Base-by-base conservation (phyloP, 148 eudicot species). In the Amaranthus palmeri region DNA sequence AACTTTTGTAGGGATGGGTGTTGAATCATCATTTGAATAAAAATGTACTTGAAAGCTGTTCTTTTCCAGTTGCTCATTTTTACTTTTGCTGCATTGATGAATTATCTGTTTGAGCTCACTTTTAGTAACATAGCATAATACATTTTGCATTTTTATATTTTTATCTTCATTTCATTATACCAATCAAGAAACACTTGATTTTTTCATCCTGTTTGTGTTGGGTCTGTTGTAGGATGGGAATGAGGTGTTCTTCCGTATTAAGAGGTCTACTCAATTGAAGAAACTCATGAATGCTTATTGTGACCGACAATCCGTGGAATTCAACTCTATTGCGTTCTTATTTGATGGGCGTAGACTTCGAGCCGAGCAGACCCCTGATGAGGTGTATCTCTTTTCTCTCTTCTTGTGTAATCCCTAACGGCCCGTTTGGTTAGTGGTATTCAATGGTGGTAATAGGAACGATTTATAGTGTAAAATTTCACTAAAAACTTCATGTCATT, bases 331-430 rank as follows among this genome's bases (percentile, higher is more conserved):
- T 12, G 88, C 87, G 10, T 88, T 88, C 76, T 71, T 88, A 71
- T 85, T 88, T 80, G 92, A 88, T 80, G 92, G 92, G 3, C 85
- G 86, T 43, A 83, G 86, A 8, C 87, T 88, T 64, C 83, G 85
- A 54, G 81, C 71, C 2, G 88, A 87, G 65, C 91, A 87, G 79
- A 87, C 91, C 51, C 88, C 92, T n/a, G 86, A 83, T 36, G 86
- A 88, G 92, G 92, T 88, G 36, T 25, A 3, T 70, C 25, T 18
- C 43, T 9, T 4, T 58, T 25, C 11, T 8, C 3, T 55, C 5
- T 55, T 55, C 5, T 55, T n/a, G 3, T 25, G 36, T 25, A 0
- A 25, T 25, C 36, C 2, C 36, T 25, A 25, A 25, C 0, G 36
- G 36, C 36, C 36, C 2, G 0, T 25, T 25, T 25, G 36, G 36